phyloP scores from a whole-genome alignment of 2,329 filamentous ascomycete genomes.

The Fusarium dimerum region DNA sequence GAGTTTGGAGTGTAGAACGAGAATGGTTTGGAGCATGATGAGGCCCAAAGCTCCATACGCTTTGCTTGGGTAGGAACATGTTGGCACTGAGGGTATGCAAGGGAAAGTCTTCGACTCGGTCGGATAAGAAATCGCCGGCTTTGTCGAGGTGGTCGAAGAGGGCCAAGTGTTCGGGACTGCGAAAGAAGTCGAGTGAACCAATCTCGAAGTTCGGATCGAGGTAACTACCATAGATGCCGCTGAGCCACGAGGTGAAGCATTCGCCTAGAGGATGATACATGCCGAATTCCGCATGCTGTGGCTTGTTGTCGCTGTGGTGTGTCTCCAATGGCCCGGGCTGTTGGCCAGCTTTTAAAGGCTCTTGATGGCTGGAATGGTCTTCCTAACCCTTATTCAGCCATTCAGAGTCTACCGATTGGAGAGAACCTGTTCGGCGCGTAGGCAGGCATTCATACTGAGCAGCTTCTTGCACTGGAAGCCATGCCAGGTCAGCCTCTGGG shows the following conservation, averaged over 20 bases:
- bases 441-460: not conserved
- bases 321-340: conserved; percentile 16
- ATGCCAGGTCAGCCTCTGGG: conserved; percentile 49
- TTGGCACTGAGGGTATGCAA: conserved; percentile 56
- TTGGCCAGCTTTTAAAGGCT: conserved; percentile 13
- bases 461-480: conserved; percentile 39
- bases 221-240: conserved; percentile 49
- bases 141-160: conserved; percentile 53
- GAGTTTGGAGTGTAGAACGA: conserved; percentile 2
- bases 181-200: conserved; percentile 52
- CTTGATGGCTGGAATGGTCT: conserved; percentile 18
- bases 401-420: conserved; percentile 4
- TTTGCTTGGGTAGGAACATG: conserved; percentile 52
- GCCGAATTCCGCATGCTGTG: not conserved
- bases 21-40: conserved; percentile 15
- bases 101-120: conserved; percentile 48
- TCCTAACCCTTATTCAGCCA: conserved; percentile 22
- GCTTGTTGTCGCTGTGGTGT: conserved; percentile 7
- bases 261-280: conserved; percentile 27
- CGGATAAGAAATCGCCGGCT: conserved; percentile 49
- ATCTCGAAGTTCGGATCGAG: conserved; percentile 58
- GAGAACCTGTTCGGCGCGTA: too few relatives aligned
- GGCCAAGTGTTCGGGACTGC: conserved; percentile 45
- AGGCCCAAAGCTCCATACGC: conserved; percentile 53
- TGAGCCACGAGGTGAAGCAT: conserved; percentile 34